phyloP scores from a whole-genome alignment of 2,329 filamentous ascomycete genomes.

The Trichoderma sp. region DNA sequence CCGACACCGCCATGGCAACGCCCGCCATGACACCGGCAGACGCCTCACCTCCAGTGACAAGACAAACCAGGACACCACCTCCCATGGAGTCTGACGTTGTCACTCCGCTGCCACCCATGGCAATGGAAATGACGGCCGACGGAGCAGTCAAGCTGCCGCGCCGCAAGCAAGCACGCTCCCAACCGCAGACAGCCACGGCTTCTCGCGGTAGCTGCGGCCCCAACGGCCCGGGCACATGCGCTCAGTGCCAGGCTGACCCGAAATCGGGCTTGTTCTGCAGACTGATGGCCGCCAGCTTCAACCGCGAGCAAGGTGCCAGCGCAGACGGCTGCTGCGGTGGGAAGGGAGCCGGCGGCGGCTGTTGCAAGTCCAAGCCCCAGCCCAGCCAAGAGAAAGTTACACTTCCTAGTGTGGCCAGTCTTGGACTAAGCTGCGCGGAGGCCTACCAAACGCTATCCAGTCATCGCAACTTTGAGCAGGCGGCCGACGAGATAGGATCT shows the following conservation, averaged over 20 bases:
- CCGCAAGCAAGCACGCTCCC: conserved; percentile 35
- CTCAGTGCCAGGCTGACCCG: conserved; percentile 75
- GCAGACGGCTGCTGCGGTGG: conserved; percentile 63
- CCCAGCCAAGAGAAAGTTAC: conserved; percentile 38
- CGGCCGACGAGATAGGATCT: conserved; percentile 70
- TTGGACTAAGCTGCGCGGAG: conserved; percentile 73
- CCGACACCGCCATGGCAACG: conserved; percentile 55
- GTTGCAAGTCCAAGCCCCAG: conserved; percentile 54
- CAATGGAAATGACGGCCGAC: conserved; percentile 61
- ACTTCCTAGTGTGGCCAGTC: conserved; percentile 42
- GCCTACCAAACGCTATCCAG: conserved; percentile 77
- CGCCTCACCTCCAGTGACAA: conserved; percentile 42
- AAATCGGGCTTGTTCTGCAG: conserved; percentile 83
- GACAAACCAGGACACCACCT: conserved; percentile 58
- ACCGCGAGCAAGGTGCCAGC: conserved; percentile 41
- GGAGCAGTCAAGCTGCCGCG: conserved; percentile 62
- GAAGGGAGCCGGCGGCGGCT: conserved; percentile 59
- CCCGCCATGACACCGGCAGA: conserved; percentile 44
- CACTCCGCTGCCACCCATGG: conserved; percentile 45
- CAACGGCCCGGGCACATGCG: conserved; percentile 75
- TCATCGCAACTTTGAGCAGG: conserved; percentile 73
- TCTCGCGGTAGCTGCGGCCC: conserved; percentile 54
- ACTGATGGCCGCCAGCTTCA: conserved; percentile 69
- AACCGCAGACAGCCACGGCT: conserved; percentile 29
- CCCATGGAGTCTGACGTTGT: conserved; percentile 62